Evolutionary conservation across 352 stramenopile genomes (phyloP).

Genomic region (Pythium apleroticum): DNA sequence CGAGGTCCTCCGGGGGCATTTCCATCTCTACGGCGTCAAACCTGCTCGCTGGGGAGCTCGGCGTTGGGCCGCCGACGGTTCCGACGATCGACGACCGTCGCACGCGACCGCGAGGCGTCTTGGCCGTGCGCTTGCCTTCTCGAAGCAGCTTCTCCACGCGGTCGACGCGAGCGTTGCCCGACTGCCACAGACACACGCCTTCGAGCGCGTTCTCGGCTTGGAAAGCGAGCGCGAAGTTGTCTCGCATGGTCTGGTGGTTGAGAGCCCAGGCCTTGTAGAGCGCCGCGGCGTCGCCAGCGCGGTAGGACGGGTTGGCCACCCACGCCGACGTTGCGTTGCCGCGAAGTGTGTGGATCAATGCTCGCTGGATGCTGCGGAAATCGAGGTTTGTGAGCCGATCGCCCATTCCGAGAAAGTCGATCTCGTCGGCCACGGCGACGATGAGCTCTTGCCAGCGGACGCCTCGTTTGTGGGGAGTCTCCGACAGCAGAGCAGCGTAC

Average conservation of each 20-base stretch:
- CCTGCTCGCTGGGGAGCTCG: background rate
- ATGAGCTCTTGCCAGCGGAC: slow-evolving; percentile 33
- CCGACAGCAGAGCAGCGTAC: slow-evolving; percentile 24
- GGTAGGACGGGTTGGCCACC: slow-evolving; percentile 16
- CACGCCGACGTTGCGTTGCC: slow-evolving; percentile 9
- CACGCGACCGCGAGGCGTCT: background rate
- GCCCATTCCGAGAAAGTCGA: slow-evolving; percentile 36
- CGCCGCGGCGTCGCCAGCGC: slow-evolving; percentile 9
- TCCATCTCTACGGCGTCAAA: slow-evolving; percentile 6
- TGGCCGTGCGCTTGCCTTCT: background rate
- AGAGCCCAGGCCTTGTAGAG: slow-evolving; percentile 32
- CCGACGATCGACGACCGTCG: slow-evolving; percentile 2
- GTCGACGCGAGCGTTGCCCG: slow-evolving; percentile 10
- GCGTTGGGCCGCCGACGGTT: too few relatives aligned
- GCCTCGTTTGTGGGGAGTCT: background rate
- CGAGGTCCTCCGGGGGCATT: slow-evolving; percentile 29
- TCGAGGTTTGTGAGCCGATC: slow-evolving; percentile 31
- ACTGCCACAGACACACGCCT: slow-evolving; percentile 19
- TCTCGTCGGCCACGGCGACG: slow-evolving; percentile 27
- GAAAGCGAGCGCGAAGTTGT: slow-evolving; percentile 34
- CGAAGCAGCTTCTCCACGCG: slow-evolving; percentile 18
- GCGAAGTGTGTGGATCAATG: slow-evolving; percentile 12
- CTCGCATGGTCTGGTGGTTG: slow-evolving; percentile 27
- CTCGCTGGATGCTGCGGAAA: slow-evolving; percentile 42
- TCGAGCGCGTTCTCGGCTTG: slow-evolving; percentile 36